Evolutionary conservation across 1,284 basidiomycete species (phyloP), one percentile per base, ranked within the genome.

Genomic region (Cutaneotrichosporon spelunceum): DNA sequence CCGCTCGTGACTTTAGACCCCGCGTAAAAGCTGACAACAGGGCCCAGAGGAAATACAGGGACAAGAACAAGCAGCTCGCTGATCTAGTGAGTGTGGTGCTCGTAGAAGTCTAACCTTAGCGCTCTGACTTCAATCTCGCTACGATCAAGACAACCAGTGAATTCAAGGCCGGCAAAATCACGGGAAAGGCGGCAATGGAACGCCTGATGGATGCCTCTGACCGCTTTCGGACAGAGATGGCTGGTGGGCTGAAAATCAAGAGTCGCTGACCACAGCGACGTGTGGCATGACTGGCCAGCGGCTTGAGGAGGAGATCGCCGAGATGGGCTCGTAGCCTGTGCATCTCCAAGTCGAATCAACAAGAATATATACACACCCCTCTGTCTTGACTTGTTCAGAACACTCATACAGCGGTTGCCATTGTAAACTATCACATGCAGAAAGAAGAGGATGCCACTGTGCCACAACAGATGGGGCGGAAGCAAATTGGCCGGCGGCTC

Each of bases 1-100:
- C 56, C 61, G 64, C 39, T 50, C 48, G 48, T 50, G 26, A 50
- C 27, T 1, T 24, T 26, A 5, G 9, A 0, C 14, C 9, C 11
- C 16, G 4, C 11, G 19, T 8, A 8, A 19, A n/a, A 27, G 27
- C 26, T 29, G 14, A 27, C 19, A 2, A n/a, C 36, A 27, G 19
- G 9, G 65, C 65, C 7, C 65, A 66, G 57, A 55, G 48, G 36
- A 63, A 62, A 55, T 66, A 66, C 54, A 54, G 65, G 11, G 55
- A 54, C 44, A 66, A 66, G 55, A 61, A 57, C 57, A 52, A 58
- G 14, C 27, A 29, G 7, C 60, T 63, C 9, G 33, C 42, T 1
- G 50, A 56, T 9, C 34, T 59, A 2, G 62, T 66, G n/a, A 44
- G 62, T 7, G 24, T 1, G 13, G 8, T 3, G 19, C 14, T 29